These are phyloP conservation scores for Aspergillus niger DNA, from an alignment of 2,329 filamentous ascomycete species.

Conservation along the genomic window DNA sequence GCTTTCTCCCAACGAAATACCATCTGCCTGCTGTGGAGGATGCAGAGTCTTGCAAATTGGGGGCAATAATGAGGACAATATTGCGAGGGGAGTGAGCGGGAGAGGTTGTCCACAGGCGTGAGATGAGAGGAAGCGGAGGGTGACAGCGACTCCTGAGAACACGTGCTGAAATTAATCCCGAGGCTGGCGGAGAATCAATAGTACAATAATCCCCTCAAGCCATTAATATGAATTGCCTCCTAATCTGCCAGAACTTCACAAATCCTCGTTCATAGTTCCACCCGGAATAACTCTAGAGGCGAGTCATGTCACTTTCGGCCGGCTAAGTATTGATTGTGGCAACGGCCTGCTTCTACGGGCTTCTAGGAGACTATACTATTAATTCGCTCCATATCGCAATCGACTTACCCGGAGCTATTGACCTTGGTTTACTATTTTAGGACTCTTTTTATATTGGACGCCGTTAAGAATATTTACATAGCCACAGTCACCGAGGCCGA, in stretches of 20 bases:
- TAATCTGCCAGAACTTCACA: neutral
- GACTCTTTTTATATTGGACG: conserved; percentile 4
- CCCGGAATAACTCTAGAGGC: neutral
- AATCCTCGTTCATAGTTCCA: neutral
- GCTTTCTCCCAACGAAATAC: neutral
- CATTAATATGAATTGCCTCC: neutral
- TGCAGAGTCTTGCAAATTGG: neutral
- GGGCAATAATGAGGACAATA: neutral
- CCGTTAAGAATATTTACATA: conserved; percentile 1
- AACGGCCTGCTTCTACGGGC: neutral
- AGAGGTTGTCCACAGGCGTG: neutral
- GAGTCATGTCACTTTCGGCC: neutral
- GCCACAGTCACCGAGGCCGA: neutral
- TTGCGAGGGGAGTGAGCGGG: neutral
- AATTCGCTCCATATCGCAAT: neutral
- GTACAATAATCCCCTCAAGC: neutral
- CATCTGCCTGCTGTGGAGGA: neutral
- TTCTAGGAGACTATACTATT: neutral
- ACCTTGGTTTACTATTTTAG: conserved; percentile 3
- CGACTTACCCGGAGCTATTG: neutral
- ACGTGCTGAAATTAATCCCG: neutral
- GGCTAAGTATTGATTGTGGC: neutral
- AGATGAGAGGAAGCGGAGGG: neutral
- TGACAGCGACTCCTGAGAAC: neutral
- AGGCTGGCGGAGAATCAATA: neutral